Evolutionary conservation across 2,329 filamentous ascomycete species (phyloP), one percentile per base, ranked within the genome.

Genomic region (Fusarium zealandicum): DNA sequence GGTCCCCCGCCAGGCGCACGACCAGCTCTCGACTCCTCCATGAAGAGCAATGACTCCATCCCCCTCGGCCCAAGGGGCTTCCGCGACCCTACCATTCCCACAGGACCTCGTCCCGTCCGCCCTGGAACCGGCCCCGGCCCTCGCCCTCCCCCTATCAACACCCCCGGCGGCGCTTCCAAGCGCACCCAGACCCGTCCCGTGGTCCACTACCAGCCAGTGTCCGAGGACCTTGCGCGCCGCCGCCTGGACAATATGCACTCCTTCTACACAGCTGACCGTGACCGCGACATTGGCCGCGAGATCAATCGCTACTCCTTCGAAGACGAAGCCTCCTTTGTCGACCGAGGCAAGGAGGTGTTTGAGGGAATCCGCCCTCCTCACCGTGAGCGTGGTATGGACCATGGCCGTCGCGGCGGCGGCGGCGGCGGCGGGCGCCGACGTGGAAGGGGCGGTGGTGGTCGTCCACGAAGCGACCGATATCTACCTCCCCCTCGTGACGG

Each of bases 261-360:
- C 16, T 78, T 77, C 59, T 82, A 82, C 71, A 76, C 76, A 6
- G 70, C 66, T 25, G 73, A 79, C 37, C 66, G 67, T 18, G 54
- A 71, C 17, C 72, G 78, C 11, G 74, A 78, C 36, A 64, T 79
- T 31, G 79, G 78, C 57, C 70, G 77, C 56, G 74, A 79, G 45
- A 84, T 84, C 73, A 86, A 90, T 69, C 80, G 89, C 27, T 92
- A 90, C 70, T 88, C 87, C 0, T 92, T 92, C 64, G 88, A 92
- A 70, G 77, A 86, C 50, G 80, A 79, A 1, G 84, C 87, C 54
- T 68, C 73, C 6, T 85, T 92, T 47, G 88, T 92, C 38, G 89
- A 92, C 70, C 81, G 87, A 47, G 90, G 89, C 12, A 84, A 84
- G 13, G 90, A 92, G 70, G 85, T 87, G 32, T 88, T 88, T 67